Conservation (phyloP, 331 rosid genomes). For the Quercus tomentella region DNA sequence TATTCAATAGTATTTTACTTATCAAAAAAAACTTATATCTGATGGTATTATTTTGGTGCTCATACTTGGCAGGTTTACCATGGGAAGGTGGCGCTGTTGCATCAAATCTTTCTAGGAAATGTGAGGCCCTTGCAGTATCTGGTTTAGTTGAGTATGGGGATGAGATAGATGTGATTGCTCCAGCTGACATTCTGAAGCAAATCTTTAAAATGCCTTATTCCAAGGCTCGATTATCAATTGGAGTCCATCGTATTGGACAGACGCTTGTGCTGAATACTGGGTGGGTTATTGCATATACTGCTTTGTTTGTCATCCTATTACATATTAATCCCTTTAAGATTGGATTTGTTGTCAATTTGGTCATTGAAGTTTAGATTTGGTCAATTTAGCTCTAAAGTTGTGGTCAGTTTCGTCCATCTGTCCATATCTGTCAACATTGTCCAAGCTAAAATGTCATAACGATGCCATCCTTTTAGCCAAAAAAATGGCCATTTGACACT, state of each 20-base stretch:
- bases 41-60: slow-evolving; percentile 10
- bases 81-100: slow-evolving; percentile 72
- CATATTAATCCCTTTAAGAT: background rate
- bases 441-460: too few relatives aligned
- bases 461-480: too few relatives aligned
- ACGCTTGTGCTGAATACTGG: slow-evolving; percentile 88
- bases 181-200: slow-evolving; percentile 90
- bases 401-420: too few relatives aligned
- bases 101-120: slow-evolving; percentile 77
- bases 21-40: background rate
- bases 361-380: too few relatives aligned
- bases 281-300: slow-evolving; percentile 35
- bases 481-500: too few relatives aligned
- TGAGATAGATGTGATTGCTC: slow-evolving; percentile 93
- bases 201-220: slow-evolving; percentile 96
- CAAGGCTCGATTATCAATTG: slow-evolving; percentile 85
- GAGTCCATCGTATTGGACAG: slow-evolving; percentile 85
- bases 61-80: slow-evolving; percentile 56
- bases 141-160: slow-evolving; percentile 94
- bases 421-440: too few relatives aligned
- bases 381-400: too few relatives aligned
- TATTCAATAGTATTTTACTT: background rate
- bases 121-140: slow-evolving; percentile 87
- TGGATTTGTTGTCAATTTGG: background rate
- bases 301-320: background rate